Evolutionary conservation across 176 grass and related monocot genomes (phyloP), one percentile per base, ranked within the genome.

Genomic region (Elaeis guineensis): DNA sequence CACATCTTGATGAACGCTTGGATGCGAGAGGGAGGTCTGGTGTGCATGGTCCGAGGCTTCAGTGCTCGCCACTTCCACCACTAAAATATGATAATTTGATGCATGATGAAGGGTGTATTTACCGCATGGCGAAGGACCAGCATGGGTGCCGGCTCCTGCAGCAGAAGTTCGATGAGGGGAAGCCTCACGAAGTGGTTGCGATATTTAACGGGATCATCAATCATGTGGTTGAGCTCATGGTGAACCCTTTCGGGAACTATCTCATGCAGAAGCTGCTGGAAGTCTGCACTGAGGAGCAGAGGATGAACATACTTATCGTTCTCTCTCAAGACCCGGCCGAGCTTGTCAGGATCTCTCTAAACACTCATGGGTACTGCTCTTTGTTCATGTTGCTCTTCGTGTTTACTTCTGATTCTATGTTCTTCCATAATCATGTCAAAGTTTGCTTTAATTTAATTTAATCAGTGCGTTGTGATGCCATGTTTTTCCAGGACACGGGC

Each of bases 261-360:
- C 83, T 97, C 19, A 81, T 91, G 63, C 87, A 97, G 76, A 89
- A 89, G 65, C 53, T 97, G 49, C 55, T 91, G 50, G 81, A 85
- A 44, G 72, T 85, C 30, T 91, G 87, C 68, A 77, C 77, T 74
- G 87, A 91, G 69, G 75, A 78, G 24, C 93, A 91, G 65, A 80
- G 66, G 72, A 52, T 80, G 59, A 63, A 65, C 64, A 69, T 91
- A 54, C 57, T 85, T 17, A 17, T 18, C 1, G 22, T 74, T 59
- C 65, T 97, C 48, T 85, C 78, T 0, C 67, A 85, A 54, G 76
- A 89, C 55, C 81, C 84, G 18, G 4, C 58, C 18, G 75, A 75
- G 23, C 76, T 91, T 54, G 14, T 91, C 30, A 70, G 54, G 56
- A 79, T 85, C 35, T 88, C 81, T 59, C 66, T 83, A 23, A 91